Percentiles rank a stretch among this genome's conserved stretches.
phyloP scores from a whole-genome alignment of 192 early-diverging fungal genomes.

The Diversispora eburnea region DNA sequence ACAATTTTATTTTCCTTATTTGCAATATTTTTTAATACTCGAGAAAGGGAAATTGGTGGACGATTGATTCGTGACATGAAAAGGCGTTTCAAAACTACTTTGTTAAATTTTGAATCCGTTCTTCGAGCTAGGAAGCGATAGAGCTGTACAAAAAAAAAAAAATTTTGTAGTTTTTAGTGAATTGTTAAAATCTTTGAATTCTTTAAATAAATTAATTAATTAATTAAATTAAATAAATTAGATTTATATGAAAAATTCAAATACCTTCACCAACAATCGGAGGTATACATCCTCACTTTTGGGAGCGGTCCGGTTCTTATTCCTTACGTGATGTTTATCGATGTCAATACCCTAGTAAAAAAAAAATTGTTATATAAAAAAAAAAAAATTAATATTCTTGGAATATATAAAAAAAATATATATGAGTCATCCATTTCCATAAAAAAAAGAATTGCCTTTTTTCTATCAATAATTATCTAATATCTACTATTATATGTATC shows the following conservation, averaged over 20 bases:
- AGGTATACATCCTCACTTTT: slow-evolving; percentile 97
- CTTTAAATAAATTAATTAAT: not conserved
- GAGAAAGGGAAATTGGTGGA: slow-evolving; percentile 91
- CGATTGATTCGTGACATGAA: slow-evolving; percentile 98
- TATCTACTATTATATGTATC: too few species aligned
- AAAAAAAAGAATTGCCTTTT: too few species aligned
- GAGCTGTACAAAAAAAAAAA: slow-evolving; percentile 50
- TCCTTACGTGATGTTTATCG: slow-evolving; percentile 98
- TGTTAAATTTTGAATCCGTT: slow-evolving; percentile 98
- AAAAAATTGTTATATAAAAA: not conserved
- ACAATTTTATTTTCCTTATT: slow-evolving; percentile 82
- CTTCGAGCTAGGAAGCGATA: slow-evolving; percentile 99
- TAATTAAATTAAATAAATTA: not conserved
- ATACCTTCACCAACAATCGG: slow-evolving; percentile 91
- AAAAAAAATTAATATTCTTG: not conserved
- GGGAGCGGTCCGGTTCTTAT: slow-evolving; percentile 82
- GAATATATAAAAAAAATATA: not conserved
- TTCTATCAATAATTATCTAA: too few species aligned
- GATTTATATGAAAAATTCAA: not conserved
- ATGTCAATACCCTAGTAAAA: slow-evolving; percentile 92
- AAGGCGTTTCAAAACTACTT: slow-evolving; percentile 96
- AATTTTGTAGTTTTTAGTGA: too few species aligned
- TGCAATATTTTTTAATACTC: slow-evolving; percentile 70
- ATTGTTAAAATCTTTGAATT: not conserved
- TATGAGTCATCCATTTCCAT: too few species aligned